phyloP scores from a whole-genome alignment of 192 early-diverging fungal genomes.

The Umbelopsis isabellina region DNA sequence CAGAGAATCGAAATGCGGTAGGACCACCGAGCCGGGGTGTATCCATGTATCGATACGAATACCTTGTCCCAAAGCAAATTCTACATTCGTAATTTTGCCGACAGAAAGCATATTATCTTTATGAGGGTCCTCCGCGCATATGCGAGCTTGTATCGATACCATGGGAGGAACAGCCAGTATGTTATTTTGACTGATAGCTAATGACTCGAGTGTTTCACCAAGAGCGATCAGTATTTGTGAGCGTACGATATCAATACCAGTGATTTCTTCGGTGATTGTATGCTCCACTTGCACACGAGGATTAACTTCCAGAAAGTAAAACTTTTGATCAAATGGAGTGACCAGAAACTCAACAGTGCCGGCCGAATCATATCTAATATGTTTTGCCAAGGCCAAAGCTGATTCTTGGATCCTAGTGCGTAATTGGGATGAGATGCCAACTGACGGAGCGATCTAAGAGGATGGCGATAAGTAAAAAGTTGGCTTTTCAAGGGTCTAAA shows the following conservation, averaged over 20 bases:
- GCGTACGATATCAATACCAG: slow-evolving; percentile 84
- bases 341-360: slow-evolving; percentile 97
- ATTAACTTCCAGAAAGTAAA: slow-evolving; percentile 98
- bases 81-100: slow-evolving; percentile 41
- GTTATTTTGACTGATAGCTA: slow-evolving; percentile 63
- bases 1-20: slow-evolving; percentile 91
- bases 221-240: slow-evolving; percentile 32
- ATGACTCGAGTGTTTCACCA: slow-evolving; percentile 20
- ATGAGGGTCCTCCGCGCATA: slow-evolving; percentile 93
- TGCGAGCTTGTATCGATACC: slow-evolving; percentile 90
- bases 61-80: slow-evolving; percentile 87
- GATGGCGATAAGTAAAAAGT: not conserved
- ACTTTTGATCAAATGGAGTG: slow-evolving; percentile 74
- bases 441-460: slow-evolving; percentile 43
- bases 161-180: slow-evolving; percentile 75
- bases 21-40: slow-evolving; percentile 55
- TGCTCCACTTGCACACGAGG: slow-evolving; percentile 96
- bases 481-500: not conserved
- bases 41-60: slow-evolving; percentile 75
- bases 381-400: slow-evolving; percentile 83
- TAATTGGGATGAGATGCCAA: slow-evolving; percentile 69
- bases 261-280: slow-evolving; percentile 94
- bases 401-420: slow-evolving; percentile 70
- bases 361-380: slow-evolving; percentile 88
- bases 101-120: slow-evolving; percentile 46